phyloP scores from a whole-genome alignment of 176 grass and related monocot genomes.

The Zoysia pacifica region DNA sequence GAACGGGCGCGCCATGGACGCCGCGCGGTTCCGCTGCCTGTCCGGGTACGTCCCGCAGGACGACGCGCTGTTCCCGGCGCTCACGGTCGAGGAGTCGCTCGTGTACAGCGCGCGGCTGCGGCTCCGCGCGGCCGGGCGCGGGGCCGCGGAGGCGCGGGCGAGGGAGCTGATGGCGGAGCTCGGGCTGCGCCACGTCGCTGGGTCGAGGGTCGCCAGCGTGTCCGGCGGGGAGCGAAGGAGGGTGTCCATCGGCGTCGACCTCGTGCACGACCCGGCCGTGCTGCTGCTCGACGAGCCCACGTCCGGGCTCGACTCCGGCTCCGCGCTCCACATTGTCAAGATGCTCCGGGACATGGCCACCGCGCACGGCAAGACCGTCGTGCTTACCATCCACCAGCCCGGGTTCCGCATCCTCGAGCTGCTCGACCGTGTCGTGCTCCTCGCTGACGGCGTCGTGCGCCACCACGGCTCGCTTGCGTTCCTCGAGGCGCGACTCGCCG shows the following conservation, averaged over 20 bases:
- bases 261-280: slow-evolving; percentile 86
- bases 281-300: slow-evolving; percentile 94
- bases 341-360: slow-evolving; percentile 74
- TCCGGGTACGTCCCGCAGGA: slow-evolving; percentile 92
- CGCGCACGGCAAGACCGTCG: slow-evolving; percentile 58
- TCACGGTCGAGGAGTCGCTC: slow-evolving; percentile 90
- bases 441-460: slow-evolving; percentile 63
- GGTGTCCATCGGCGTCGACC: slow-evolving; percentile 82
- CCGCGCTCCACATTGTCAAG: slow-evolving; percentile 80
- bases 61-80: slow-evolving; percentile 85
- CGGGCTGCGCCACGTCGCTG: slow-evolving; percentile 58
- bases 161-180: slow-evolving; percentile 68
- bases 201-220: slow-evolving; percentile 53
- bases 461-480: slow-evolving; percentile 73
- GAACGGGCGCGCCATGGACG: slow-evolving; percentile 67
- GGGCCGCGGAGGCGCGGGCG: slow-evolving; percentile 32
- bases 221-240: slow-evolving; percentile 79
- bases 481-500: slow-evolving; percentile 54
- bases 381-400: slow-evolving; percentile 90
- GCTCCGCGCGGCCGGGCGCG: slow-evolving; percentile 26
- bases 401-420: slow-evolving; percentile 88
- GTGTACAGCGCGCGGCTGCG: slow-evolving; percentile 80
- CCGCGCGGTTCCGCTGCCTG: slow-evolving; percentile 63
- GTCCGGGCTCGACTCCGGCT: slow-evolving; percentile 72
- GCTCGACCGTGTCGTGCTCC: slow-evolving; percentile 69